phyloP scores from a whole-genome alignment of 306 rosid genomes.

The Pterocarpus santalinus region DNA sequence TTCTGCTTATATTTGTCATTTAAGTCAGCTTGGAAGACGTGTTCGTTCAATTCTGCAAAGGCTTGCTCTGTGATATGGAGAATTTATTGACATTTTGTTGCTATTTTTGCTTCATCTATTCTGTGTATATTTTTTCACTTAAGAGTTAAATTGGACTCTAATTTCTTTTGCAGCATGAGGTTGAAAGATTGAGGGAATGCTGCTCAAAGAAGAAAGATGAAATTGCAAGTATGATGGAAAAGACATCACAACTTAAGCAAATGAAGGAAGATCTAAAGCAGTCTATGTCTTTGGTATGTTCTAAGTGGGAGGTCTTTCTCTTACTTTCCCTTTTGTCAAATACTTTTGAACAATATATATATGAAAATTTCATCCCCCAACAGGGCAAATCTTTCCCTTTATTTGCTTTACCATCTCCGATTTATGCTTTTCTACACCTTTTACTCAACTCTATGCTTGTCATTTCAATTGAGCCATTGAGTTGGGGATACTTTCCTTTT shows the following conservation, averaged over 20 bases:
- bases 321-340: constrained; percentile 9
- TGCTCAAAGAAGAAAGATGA: constrained; percentile 61
- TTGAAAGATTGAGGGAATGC: constrained; percentile 60
- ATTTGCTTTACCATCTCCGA: background rate
- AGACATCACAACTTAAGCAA: constrained; percentile 73
- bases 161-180: constrained; percentile 56
- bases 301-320: constrained; percentile 25
- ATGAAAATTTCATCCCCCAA: constrained; percentile 30
- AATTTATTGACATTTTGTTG: constrained; percentile 1
- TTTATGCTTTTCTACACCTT: background rate
- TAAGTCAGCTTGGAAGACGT: constrained; percentile 37
- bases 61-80: constrained; percentile 18
- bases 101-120: constrained; percentile 19
- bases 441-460: constrained; percentile 32
- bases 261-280: constrained; percentile 68
- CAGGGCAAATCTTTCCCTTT: background rate
- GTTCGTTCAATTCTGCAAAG: constrained; percentile 29
- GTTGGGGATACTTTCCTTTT: constrained; percentile 23
- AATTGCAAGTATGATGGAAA: constrained; percentile 70
- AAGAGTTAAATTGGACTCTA: constrained; percentile 24
- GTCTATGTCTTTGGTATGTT: constrained; percentile 72
- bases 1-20: constrained; percentile 13
- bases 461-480: constrained; percentile 30
- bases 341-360: constrained; percentile 28
- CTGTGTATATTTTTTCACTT: background rate